Evolutionary conservation across 345 rosid species (phyloP), one percentile per base, ranked within the genome.

Genomic region (Euphorbia tirucalli): DNA sequence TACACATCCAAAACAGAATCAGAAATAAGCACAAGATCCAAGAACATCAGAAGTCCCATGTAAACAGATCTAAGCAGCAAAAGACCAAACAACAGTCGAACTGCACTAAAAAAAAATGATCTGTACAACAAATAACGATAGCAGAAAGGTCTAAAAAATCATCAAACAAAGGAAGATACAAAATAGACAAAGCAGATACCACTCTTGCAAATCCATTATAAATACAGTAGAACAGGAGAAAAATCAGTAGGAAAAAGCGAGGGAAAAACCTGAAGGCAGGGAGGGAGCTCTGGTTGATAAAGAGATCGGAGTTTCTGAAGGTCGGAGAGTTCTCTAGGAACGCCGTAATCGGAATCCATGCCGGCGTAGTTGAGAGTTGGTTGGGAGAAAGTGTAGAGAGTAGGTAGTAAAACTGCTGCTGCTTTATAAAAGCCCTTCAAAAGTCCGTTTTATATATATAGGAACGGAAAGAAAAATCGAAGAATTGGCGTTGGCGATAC

Each of bases 311-410:
- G 88, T 63, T 89, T 84, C 71, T 92, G 99, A 71, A 92, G 97
- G 48, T 81, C 84, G 69, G 99, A 95, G 75, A 95, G 98, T 77
- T 92, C 93, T 76, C 97, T 77, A 77, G 97, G 90, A 78, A 89
- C 85, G 79, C 97, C 98, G 77, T 78, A 95, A 87, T 95, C 99
- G 39, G 99, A 95, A 75, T 95, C 96, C 99, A 95, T 95, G 56
- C 72, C 65, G 70, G 57, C 39, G 25, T 18, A 5, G 14, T 3
- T 54, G 30, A 0, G 28, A 22, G 56, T 19, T 27, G 16, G 70
- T 27, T 31, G 7, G 13, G 64, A 4, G 14, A 21, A 11, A 37
- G 57, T 16, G 39, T 18, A 31, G 32, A 49, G 57, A 32, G 68
- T 18, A n/a, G 27, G 21, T 37, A 24, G 57, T 15, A 18, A 46